Evolutionary conservation across 257 asterid genomes (phyloP).

Genomic region (Craterostigma plantagineum): DNA sequence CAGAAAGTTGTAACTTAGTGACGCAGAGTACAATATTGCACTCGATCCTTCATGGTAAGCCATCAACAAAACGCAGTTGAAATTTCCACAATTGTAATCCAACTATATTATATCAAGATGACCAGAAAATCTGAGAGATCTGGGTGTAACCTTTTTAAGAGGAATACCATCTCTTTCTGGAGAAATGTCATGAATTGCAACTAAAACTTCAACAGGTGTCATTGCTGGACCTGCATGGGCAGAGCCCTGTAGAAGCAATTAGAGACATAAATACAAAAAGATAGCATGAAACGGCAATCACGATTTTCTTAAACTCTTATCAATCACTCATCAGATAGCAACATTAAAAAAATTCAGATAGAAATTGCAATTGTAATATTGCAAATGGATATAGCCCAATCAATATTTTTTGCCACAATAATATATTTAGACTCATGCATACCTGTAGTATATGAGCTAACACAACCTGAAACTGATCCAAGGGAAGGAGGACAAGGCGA

Average conservation of each 20-base stretch:
- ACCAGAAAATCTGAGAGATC: conserved; percentile 2
- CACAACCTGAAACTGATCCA: conserved; percentile 85
- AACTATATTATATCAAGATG: not conserved
- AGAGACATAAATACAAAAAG: conserved; percentile 3
- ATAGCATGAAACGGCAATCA: conserved; percentile 7
- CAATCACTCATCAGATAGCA: no score
- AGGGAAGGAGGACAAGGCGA: conserved; percentile 75
- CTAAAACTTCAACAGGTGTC: conserved; percentile 94
- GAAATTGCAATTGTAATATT: no score
- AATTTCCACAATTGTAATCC: not conserved
- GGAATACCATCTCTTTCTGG: conserved; percentile 84
- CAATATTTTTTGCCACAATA: no score
- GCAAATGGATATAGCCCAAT: no score
- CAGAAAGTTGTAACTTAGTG: no score
- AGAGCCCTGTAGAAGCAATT: conserved; percentile 51
- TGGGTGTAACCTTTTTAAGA: conserved; percentile 60
- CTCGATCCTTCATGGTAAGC: no score
- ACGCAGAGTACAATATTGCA: no score
- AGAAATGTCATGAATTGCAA: conserved; percentile 85
- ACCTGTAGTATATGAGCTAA: conserved; percentile 95
- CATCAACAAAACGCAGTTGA: no score
- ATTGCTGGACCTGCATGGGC: conserved; percentile 96
- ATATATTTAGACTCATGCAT: conserved; percentile 7
- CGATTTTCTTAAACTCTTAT: no score
- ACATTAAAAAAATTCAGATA: no score